Percentiles rank a stretch among this genome's conserved stretches.
These are phyloP conservation scores for Debaryomyces singareniensis DNA, from an alignment of 1,139 yeast genomes.

Conservation along the genomic window DNA sequence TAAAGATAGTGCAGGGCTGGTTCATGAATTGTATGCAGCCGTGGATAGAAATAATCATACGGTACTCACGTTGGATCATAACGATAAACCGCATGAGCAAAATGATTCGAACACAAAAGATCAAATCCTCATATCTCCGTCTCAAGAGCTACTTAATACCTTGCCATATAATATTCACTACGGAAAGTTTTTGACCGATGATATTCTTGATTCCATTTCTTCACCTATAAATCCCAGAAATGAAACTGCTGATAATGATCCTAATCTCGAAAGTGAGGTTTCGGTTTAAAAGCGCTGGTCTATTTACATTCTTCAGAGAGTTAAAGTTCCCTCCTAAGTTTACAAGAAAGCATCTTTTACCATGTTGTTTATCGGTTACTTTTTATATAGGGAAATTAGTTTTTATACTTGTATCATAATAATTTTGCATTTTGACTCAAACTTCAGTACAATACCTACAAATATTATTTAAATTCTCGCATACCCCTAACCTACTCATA, in stretches of 20 bases:
- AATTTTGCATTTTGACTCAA: too few relatives aligned
- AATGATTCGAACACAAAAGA: constrained; percentile 3
- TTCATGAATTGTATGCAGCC: constrained; percentile 18
- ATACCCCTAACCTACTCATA: too few relatives aligned
- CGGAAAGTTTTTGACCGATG: constrained; percentile 17
- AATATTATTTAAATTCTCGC: too few relatives aligned
- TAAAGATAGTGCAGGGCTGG: constrained; percentile 15
- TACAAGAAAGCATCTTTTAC: too few relatives aligned
- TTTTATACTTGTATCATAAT: too few relatives aligned
- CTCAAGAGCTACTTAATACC: constrained; percentile 13
- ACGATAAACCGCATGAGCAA: constrained; percentile 9
- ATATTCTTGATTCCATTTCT: constrained; percentile 13
- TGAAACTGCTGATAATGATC: neutral
- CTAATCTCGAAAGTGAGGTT: neutral
- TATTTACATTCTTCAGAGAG: too few relatives aligned
- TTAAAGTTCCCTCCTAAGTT: too few relatives aligned
- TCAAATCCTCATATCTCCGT: constrained; percentile 13
- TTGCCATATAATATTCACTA: constrained; percentile 31
- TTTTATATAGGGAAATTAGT: too few relatives aligned
- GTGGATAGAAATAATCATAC: constrained; percentile 25
- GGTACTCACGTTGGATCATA: constrained; percentile 10
- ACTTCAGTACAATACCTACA: too few relatives aligned
- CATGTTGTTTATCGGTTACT: too few relatives aligned
- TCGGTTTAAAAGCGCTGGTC: too few relatives aligned
- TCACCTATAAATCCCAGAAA: too few relatives aligned